Conservation (phyloP, 1,284 basidiomycete species). For the Rhodofomes roseus region DNA sequence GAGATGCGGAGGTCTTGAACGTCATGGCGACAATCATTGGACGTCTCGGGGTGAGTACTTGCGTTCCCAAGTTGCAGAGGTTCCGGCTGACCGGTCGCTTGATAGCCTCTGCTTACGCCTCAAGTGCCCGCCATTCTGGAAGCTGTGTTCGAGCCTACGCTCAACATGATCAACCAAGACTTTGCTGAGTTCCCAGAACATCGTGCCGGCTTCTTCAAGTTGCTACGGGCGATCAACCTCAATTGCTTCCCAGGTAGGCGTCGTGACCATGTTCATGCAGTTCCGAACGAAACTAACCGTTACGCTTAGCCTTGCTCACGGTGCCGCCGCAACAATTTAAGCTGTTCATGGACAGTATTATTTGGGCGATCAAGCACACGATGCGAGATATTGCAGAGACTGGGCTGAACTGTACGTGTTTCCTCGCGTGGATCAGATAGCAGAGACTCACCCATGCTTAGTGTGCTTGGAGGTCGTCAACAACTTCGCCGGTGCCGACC, state of each 20-base stretch:
- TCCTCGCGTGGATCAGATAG: slow-evolving; percentile 12
- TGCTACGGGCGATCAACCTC: slow-evolving; percentile 89
- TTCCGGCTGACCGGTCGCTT: slow-evolving; percentile 2
- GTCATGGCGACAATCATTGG: slow-evolving; percentile 97
- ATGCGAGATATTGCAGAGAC: slow-evolving; percentile 99
- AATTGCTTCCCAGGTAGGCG: slow-evolving; percentile 91
- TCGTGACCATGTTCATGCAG: not conserved
- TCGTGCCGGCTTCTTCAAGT: slow-evolving; percentile 95
- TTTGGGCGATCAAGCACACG: slow-evolving; percentile 99
- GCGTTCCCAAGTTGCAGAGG: not conserved
- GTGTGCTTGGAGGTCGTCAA: slow-evolving; percentile 95
- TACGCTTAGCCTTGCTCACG: slow-evolving; percentile 72
- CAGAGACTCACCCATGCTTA: slow-evolving; percentile 27
- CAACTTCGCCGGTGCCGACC: slow-evolving; percentile 88
- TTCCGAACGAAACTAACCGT: slow-evolving; percentile 5
- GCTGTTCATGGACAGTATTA: slow-evolving; percentile 96
- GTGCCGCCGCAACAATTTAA: slow-evolving; percentile 95
- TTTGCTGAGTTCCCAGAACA: slow-evolving; percentile 98
- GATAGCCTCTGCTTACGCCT: slow-evolving; percentile 78
- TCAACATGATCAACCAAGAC: slow-evolving; percentile 99
- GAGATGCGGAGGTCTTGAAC: slow-evolving; percentile 97
- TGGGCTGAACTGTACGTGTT: slow-evolving; percentile 75
- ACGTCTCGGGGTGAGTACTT: slow-evolving; percentile 70
- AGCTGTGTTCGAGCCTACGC: slow-evolving; percentile 95
- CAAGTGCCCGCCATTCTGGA: slow-evolving; percentile 97